phyloP scores from a whole-genome alignment of 176 grass and related monocot species.

The Typha latifolia region DNA sequence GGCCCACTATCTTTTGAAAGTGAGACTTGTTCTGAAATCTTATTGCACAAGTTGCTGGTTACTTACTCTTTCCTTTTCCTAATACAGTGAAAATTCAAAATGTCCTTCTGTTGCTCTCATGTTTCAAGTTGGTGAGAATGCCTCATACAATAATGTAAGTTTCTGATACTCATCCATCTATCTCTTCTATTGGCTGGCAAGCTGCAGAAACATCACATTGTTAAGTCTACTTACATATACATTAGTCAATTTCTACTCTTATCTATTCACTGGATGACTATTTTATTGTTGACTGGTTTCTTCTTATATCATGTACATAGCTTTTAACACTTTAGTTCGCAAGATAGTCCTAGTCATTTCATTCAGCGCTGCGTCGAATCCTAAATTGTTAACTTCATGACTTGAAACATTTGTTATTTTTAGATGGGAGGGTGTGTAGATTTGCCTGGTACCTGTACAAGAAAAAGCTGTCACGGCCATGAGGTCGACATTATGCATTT shows the following conservation, averaged over 20 bases:
- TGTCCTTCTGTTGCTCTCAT: constrained; percentile 99
- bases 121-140: constrained; percentile 96
- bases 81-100: constrained; percentile 42
- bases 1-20: constrained; percentile 1
- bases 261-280: too few species aligned
- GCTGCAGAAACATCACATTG: not conserved
- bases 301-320: too few species aligned
- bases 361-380: not conserved
- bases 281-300: too few species aligned
- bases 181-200: not conserved
- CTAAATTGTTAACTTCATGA: not conserved
- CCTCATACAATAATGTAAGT: constrained; percentile 79
- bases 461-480: constrained; percentile 69
- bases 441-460: constrained; percentile 54
- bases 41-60: not conserved
- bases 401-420: constrained; percentile 8
- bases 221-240: not conserved
- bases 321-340: too few species aligned
- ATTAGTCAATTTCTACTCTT: not conserved
- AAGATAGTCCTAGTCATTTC: not conserved
- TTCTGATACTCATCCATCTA: constrained; percentile 11
- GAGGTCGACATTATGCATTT: constrained; percentile 99
- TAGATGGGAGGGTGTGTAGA: constrained; percentile 94
- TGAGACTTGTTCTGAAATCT: constrained; percentile 11
- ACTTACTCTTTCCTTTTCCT: constrained; percentile 13